Evolutionary conservation across 2,329 filamentous ascomycete species (phyloP).

Genomic region (Cadophora luteo-olivacea): DNA sequence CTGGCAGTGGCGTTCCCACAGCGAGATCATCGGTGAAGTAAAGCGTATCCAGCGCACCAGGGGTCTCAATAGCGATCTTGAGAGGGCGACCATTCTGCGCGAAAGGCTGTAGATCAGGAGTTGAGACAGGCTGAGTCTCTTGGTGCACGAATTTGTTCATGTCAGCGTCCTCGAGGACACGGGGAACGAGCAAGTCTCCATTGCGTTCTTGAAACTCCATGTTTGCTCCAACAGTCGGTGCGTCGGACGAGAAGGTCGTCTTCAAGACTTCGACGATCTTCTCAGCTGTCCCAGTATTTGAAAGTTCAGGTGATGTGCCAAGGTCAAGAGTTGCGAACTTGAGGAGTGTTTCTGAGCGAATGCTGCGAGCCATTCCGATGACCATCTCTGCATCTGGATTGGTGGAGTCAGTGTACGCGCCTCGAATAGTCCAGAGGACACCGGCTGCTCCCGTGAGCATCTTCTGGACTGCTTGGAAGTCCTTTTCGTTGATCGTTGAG

Average conservation of each 20-base stretch:
- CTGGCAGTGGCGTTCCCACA: conserved; percentile 28
- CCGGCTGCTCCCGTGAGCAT: conserved; percentile 48
- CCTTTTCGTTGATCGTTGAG: conserved; percentile 48
- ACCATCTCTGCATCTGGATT: conserved; percentile 38
- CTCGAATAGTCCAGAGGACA: conserved; percentile 56
- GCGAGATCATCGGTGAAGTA: conserved; percentile 40
- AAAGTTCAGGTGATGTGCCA: conserved; percentile 42
- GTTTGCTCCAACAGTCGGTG: conserved; percentile 24
- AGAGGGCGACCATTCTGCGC: conserved; percentile 38
- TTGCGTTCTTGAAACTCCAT: conserved; percentile 39
- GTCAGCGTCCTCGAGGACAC: conserved; percentile 39
- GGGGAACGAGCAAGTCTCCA: conserved; percentile 40
- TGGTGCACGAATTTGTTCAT: conserved; percentile 50
- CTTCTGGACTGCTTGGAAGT: conserved; percentile 51
- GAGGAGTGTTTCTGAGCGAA: conserved; percentile 39
- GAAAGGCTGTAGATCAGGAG: conserved; percentile 51
- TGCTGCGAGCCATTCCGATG: conserved; percentile 40
- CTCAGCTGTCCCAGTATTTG: conserved; percentile 40
- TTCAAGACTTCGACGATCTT: conserved; percentile 34
- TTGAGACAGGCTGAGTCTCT: conserved; percentile 48
- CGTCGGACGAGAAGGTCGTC: conserved; percentile 25
- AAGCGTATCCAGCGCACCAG: conserved; percentile 40
- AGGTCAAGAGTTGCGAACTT: conserved; percentile 40
- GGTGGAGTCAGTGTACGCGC: conserved; percentile 47
- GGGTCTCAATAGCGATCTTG: conserved; percentile 37